These are phyloP conservation scores for Tetragonia tetragonoides DNA, from an alignment of 148 eudicot species.

Conservation along the genomic window DNA sequence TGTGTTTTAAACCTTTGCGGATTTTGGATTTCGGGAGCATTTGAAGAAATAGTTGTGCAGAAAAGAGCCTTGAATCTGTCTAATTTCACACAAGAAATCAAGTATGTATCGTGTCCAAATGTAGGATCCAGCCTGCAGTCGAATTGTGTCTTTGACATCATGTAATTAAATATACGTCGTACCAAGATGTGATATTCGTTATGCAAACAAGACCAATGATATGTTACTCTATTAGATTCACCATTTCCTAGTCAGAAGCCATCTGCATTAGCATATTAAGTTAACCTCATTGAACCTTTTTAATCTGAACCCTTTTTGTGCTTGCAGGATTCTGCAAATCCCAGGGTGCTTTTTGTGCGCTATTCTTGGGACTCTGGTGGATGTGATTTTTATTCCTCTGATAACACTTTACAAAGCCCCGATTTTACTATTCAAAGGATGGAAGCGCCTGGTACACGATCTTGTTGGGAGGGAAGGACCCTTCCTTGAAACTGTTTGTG, in stretches of 20 bases:
- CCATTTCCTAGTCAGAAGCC: background rate
- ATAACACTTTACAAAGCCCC: constrained; percentile 36
- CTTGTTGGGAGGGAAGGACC: constrained; percentile 40
- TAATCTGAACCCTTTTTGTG: background rate
- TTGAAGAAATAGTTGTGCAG: background rate
- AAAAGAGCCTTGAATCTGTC: background rate
- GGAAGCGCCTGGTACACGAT: constrained; percentile 30
- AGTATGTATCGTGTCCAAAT: background rate
- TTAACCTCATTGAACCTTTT: background rate
- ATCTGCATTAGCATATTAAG: background rate
- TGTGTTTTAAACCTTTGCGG: background rate
- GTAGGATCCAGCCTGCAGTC: background rate
- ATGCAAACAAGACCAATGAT: background rate
- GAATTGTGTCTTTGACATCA: background rate
- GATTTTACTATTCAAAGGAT: constrained; percentile 31
- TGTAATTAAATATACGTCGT: background rate
- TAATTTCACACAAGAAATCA: background rate
- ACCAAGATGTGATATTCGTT: background rate
- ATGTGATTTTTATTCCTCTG: constrained; percentile 31
- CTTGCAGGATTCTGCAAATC: constrained; percentile 25
- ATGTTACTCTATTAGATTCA: background rate
- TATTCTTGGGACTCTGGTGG: constrained; percentile 22
- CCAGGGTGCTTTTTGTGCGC: constrained; percentile 36
- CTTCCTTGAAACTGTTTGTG: constrained; percentile 38
- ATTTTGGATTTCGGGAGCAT: background rate